phyloP scores from a whole-genome alignment of 208 protist species.

The Leishmania guyanensis region DNA sequence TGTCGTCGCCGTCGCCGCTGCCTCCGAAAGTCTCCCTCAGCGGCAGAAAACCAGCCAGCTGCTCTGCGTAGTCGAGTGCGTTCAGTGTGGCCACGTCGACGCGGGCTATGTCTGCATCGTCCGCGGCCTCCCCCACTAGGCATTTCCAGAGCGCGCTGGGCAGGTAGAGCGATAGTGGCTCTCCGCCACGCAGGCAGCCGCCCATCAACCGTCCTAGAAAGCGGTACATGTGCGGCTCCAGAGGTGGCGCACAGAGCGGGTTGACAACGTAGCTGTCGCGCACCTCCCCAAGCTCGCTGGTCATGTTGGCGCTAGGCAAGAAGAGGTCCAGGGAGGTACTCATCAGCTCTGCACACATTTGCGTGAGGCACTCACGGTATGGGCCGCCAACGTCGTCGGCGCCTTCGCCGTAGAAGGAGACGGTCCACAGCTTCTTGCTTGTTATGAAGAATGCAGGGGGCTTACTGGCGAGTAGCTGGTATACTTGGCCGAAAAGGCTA shows the following conservation, averaged over 20 bases:
- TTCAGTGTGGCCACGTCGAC: conserved; percentile 57
- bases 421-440: conserved; percentile 84
- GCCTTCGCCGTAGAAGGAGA: conserved; percentile 88
- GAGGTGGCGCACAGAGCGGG: conserved; percentile 40
- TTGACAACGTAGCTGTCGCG: conserved; percentile 85
- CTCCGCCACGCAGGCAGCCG: conserved; percentile 90
- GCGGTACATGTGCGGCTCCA: conserved; percentile 78
- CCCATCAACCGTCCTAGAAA: conserved; percentile 95
- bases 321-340: conserved; percentile 81
- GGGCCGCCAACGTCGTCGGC: conserved; percentile 94
- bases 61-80: conserved; percentile 64
- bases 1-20: conserved; percentile 15
- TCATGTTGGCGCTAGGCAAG: conserved; percentile 82
- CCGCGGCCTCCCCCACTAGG: conserved; percentile 70
- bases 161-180: conserved; percentile 93
- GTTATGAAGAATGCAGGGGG: conserved; percentile 65
- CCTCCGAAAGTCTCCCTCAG: neutral
- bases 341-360: conserved; percentile 92
- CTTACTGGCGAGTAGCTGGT: conserved; percentile 69
- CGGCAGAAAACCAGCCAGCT: conserved; percentile 7
- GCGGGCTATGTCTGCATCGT: conserved; percentile 56
- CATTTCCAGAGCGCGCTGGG: conserved; percentile 91
- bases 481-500: conserved; percentile 91
- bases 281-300: conserved; percentile 64
- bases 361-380: conserved; percentile 90